A percentile compares a stretch with the other conserved stretches of the same genome.
These are phyloP conservation scores for Bassia scoparia DNA, from an alignment of 148 eudicot species.

Conservation along the genomic window DNA sequence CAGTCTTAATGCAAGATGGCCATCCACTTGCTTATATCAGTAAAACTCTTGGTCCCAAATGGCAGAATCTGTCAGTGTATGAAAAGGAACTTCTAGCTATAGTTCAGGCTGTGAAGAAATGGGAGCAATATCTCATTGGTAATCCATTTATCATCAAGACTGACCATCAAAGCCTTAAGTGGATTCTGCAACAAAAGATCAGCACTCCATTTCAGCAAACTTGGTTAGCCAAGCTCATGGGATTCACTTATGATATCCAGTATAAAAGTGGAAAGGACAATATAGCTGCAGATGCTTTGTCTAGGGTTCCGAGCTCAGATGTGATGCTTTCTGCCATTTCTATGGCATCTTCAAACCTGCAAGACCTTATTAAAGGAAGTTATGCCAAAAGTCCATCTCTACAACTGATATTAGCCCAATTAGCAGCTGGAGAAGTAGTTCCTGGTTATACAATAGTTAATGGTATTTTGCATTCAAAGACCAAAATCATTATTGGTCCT, in stretches of 20 bases:
- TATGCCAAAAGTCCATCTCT: background rate
- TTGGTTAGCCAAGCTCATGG: conserved; percentile 6
- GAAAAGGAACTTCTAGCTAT: too few relatives aligned
- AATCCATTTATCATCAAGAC: too few relatives aligned
- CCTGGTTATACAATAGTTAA: too few relatives aligned
- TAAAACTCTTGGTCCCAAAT: background rate
- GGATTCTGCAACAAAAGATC: background rate
- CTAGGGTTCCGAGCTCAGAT: background rate
- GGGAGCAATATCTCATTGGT: too few relatives aligned
- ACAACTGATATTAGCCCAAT: too few relatives aligned
- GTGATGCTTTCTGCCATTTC: background rate
- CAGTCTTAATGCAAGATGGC: too few relatives aligned
- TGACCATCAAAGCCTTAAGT: background rate
- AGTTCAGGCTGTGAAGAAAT: too few relatives aligned
- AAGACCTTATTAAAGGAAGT: background rate
- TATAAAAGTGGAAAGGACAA: background rate
- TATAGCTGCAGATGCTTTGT: too few relatives aligned
- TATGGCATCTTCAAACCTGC: background rate
- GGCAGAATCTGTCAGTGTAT: background rate
- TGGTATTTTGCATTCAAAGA: too few relatives aligned
- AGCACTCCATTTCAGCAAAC: background rate
- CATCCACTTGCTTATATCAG: background rate
- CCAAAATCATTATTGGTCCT: background rate
- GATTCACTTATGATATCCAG: background rate
- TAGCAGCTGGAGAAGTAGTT: background rate